phyloP scores from a whole-genome alignment of 345 rosid species.

The Rhodamnia rubescens region DNA sequence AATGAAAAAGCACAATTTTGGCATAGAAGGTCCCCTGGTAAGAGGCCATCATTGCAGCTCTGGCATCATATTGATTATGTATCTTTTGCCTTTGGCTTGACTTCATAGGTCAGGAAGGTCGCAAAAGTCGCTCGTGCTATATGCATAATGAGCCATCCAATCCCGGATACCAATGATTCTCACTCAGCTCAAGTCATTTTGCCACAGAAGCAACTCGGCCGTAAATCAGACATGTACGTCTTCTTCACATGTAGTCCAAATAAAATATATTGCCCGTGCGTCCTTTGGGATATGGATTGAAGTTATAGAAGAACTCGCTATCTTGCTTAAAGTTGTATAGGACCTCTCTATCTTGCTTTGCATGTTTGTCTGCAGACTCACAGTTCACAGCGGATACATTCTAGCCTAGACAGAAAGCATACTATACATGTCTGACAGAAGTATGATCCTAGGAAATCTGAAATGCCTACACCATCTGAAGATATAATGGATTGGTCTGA shows the following conservation, averaged over 20 bases:
- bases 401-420: background rate
- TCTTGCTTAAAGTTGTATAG: background rate
- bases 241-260: background rate
- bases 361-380: background rate
- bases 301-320: background rate
- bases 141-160: conserved; percentile 92
- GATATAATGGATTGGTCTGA: background rate
- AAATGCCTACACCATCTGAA: background rate
- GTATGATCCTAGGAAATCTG: background rate
- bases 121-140: conserved; percentile 94
- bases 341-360: background rate
- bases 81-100: background rate
- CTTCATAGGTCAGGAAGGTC: conserved; percentile 67
- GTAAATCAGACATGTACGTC: conserved; percentile 82
- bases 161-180: conserved; percentile 71
- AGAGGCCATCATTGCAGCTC: background rate
- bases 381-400: background rate
- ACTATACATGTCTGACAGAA: background rate
- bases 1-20: background rate
- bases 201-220: conserved; percentile 92
- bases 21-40: background rate
- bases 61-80: background rate
- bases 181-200: conserved; percentile 89
- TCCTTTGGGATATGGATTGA: background rate
- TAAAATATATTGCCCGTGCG: background rate